Percentiles rank a stretch among this genome's conserved stretches.
phyloP scores from a whole-genome alignment of 179 eudicot genomes.

The Silene noctiflora region DNA sequence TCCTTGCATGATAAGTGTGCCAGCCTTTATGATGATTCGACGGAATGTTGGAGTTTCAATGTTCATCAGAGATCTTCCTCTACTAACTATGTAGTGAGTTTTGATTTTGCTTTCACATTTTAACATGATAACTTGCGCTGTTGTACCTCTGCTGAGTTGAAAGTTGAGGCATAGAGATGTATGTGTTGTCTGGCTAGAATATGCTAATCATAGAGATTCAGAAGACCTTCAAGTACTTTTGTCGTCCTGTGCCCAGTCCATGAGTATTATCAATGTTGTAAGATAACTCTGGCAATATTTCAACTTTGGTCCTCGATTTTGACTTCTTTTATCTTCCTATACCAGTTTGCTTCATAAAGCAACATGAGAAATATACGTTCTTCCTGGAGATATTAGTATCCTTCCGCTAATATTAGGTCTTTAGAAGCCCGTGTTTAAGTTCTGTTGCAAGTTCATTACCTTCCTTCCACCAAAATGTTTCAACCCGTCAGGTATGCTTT shows the following conservation, averaged over 20 bases:
- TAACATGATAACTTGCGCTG: not conserved
- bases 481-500: too few species aligned
- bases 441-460: too few species aligned
- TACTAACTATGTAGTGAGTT: slow-evolving; percentile 67
- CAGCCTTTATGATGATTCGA: slow-evolving; percentile 56
- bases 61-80: slow-evolving; percentile 61
- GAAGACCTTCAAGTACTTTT: slow-evolving; percentile 8
- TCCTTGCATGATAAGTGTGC: slow-evolving; percentile 68
- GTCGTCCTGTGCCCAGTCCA: not conserved
- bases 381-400: not conserved
- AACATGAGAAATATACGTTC: not conserved
- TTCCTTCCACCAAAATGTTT: too few species aligned
- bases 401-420: not conserved
- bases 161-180: not conserved
- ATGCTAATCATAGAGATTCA: slow-evolving; percentile 3
- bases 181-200: not conserved
- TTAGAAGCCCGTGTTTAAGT: not conserved
- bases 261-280: not conserved
- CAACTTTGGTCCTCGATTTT: not conserved
- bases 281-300: not conserved
- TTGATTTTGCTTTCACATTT: slow-evolving; percentile 16
- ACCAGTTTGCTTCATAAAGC: not conserved
- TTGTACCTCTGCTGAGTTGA: slow-evolving; percentile 1
- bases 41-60: slow-evolving; percentile 70
- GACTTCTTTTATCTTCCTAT: not conserved